phyloP scores from a whole-genome alignment of 345 rosid genomes.

The Hibiscus tridactylites region DNA sequence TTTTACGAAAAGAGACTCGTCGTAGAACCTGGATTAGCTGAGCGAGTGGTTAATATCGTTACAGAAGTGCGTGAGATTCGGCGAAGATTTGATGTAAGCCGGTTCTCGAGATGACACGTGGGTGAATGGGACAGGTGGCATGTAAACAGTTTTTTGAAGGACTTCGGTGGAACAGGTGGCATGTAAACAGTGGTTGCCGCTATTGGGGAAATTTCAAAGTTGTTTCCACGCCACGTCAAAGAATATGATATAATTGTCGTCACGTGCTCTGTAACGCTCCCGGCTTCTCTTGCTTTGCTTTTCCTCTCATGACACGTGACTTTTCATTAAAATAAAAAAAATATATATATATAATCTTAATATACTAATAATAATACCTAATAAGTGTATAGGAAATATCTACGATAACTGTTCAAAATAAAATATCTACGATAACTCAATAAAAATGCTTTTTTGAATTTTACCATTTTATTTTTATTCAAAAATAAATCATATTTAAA shows the following conservation, averaged over 20 bases:
- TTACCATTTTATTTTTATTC: no score
- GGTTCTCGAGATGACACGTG: no score
- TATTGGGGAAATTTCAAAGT: neutral
- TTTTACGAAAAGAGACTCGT: neutral
- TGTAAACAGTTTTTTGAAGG: no score
- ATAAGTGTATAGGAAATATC: neutral
- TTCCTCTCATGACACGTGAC: neutral
- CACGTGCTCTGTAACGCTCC: neutral
- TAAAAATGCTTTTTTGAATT: no score
- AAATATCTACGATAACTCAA: no score
- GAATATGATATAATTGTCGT: neutral
- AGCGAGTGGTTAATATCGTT: neutral
- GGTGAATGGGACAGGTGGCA: no score
- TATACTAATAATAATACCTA: neutral
- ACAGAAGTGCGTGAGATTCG: neutral
- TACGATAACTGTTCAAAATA: no score
- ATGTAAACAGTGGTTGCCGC: neutral
- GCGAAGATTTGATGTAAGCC: neutral
- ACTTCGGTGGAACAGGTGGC: no score
- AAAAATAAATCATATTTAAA: no score
- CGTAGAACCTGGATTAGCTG: neutral
- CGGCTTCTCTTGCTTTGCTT: neutral
- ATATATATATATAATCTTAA: neutral
- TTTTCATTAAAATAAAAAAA: neutral
- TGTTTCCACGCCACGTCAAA: conserved; percentile 5